Base-by-base conservation (phyloP, 2,329 filamentous ascomycete genomes). In the Talaromyces pinophilus region DNA sequence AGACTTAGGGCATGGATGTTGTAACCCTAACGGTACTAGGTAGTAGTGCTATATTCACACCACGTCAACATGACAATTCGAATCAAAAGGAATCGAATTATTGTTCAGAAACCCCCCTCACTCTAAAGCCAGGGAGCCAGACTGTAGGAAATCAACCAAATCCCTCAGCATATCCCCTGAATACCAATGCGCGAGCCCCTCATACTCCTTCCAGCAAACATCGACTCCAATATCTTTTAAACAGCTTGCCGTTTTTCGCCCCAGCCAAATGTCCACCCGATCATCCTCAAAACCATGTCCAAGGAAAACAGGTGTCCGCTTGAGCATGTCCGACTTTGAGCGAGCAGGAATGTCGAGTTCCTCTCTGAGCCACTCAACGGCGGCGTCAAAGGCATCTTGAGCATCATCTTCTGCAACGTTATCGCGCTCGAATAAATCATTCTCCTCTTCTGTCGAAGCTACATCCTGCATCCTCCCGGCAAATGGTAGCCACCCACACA, bases 401-500 rank as follows among this genome's bases (percentile, higher is more conserved):
- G n/a, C 38, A 25, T 25, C n/a, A 13, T 25, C 44, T 48, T 48
- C 44, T 48, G 44, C 19, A 25, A 19, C 8, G 17, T 25, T 13
- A 48, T 48, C 44, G 3, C 44, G 44, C 11, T 48, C 44, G 44
- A 48, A 48, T 22, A 48, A 48, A 48, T 48, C 44, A 15, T 48
- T 19, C 10, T 48, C 44, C 2, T 46, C 42, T 11, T 5, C 11
- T 10, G 42, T 50, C 8, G 19, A 22, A 19, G 63, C 54, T 22
- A 48, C 63, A 33, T 59, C 30, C 33, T 59, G 40, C 30, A 64
- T 52, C 17, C 55, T 15, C 6, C 54, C 38, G 25, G 54, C 54
- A 65, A 65, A 65, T 19, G 64, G 57, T 38, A 65, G n/a, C 64
- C 64, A 65, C 1, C 64, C 64, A 48, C 57, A 65, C 64, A 65